phyloP scores from a whole-genome alignment of 305 asterid species.

The Fraxinus sp. region DNA sequence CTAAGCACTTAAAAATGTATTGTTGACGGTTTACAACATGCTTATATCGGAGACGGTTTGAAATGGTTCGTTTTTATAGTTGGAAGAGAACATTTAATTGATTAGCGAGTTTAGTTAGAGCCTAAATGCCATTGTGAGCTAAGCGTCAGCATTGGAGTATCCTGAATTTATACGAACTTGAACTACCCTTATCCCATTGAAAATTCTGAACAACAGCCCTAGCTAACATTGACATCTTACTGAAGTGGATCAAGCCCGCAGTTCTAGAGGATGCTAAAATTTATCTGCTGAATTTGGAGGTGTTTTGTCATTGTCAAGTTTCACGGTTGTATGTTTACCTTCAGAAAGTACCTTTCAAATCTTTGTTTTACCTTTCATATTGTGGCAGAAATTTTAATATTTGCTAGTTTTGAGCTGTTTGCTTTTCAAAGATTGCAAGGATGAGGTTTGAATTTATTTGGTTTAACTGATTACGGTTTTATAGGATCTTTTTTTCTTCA shows the following conservation, averaged over 20 bases:
- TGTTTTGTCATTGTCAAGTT: neutral
- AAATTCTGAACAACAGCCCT: neutral
- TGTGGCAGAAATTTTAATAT: neutral
- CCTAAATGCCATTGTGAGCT: neutral
- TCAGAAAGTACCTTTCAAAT: neutral
- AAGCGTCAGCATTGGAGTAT: neutral
- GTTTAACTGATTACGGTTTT: neutral
- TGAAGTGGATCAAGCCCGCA: neutral
- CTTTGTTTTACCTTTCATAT: neutral
- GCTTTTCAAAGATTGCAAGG: neutral
- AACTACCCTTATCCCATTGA: neutral
- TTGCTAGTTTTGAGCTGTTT: neutral
- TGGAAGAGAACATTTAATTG: neutral
- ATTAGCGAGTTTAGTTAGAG: neutral
- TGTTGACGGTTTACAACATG: neutral
- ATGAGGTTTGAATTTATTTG: neutral
- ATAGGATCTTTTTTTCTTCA: neutral
- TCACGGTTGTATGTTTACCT: neutral
- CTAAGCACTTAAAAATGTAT: neutral
- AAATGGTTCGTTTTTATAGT: neutral
- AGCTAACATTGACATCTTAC: neutral
- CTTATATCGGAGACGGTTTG: neutral
- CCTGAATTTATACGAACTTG: neutral
- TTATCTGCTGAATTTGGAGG: neutral
- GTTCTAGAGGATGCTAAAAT: neutral